These are phyloP conservation scores for Magnaporthiopsis rhizophila DNA, from an alignment of 2,329 filamentous ascomycete species.

Conservation along the genomic window DNA sequence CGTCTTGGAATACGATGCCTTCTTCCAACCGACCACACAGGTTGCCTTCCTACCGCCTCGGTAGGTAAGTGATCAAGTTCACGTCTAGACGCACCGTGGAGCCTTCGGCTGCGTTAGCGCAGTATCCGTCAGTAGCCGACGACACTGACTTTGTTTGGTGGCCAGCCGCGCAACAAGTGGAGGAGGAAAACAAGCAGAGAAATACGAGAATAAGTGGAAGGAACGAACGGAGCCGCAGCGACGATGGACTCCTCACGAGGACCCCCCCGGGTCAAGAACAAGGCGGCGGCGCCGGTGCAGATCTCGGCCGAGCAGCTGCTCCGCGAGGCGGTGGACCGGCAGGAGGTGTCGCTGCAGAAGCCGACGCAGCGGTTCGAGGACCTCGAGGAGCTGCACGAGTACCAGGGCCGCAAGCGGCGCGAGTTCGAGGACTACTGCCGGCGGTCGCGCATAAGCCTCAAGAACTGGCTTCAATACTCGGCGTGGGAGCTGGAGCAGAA, in stretches of 20 bases:
- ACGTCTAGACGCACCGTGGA: background rate
- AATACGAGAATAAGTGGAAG: background rate
- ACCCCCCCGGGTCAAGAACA: conserved; percentile 96
- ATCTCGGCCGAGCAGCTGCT: conserved; percentile 97
- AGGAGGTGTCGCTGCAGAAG: conserved; percentile 79
- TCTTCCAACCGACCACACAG: background rate
- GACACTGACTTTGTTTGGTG: too few relatives aligned
- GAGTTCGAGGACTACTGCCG: conserved; percentile 98
- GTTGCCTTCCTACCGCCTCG: background rate
- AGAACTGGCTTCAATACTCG: conserved; percentile 98
- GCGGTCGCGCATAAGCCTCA: conserved; percentile 89
- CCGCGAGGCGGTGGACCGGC: conserved; percentile 91
- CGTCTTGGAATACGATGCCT: background rate
- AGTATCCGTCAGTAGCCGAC: background rate
- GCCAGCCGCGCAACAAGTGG: background rate
- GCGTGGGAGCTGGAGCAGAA: conserved; percentile 98
- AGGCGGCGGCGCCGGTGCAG: conserved; percentile 82
- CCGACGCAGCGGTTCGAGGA: conserved; percentile 94
- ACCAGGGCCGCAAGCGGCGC: conserved; percentile 88
- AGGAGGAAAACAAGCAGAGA: background rate
- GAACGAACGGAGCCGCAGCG: conserved; percentile 19
- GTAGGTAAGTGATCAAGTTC: background rate
- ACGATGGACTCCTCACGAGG: conserved; percentile 83
- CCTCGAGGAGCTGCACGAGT: conserved; percentile 95
- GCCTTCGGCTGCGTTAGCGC: too few relatives aligned